phyloP scores from a whole-genome alignment of 192 early-diverging fungal species.

The Coemansia sp. region DNA sequence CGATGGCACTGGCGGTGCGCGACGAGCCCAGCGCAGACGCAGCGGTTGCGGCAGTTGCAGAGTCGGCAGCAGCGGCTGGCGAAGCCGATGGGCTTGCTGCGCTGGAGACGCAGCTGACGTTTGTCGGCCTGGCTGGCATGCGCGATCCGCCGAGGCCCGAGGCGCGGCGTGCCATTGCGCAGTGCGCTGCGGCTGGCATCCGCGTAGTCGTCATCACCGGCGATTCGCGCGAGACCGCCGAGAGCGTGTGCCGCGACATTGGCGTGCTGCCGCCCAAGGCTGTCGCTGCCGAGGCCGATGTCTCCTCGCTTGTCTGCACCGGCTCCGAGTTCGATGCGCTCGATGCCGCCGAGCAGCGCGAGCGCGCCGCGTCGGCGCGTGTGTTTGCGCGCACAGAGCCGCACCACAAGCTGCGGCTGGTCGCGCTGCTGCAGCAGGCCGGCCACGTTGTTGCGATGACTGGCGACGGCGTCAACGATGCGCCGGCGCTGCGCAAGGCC shows the following conservation, averaged over 20 bases:
- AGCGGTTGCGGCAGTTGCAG: constrained; percentile 57
- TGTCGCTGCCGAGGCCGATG: constrained; percentile 58
- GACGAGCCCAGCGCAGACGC: constrained; percentile 25
- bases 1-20: constrained; percentile 87
- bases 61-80: not conserved
- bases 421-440: constrained; percentile 82
- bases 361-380: constrained; percentile 71
- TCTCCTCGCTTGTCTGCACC: constrained; percentile 72
- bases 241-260: constrained; percentile 93
- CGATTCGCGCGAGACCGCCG: constrained; percentile 96
- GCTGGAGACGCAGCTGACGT: constrained; percentile 86
- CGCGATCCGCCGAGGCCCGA: constrained; percentile 96
- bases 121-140: constrained; percentile 96
- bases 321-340: constrained; percentile 96
- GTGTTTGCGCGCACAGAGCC: constrained; percentile 97
- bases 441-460: constrained; percentile 69
- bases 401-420: constrained; percentile 91
- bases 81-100: constrained; percentile 58
- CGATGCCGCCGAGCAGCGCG: constrained; percentile 65
- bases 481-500: constrained; percentile 95
- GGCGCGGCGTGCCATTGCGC: constrained; percentile 76
- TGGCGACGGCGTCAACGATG: constrained; percentile 99
- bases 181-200: constrained; percentile 93
- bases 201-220: constrained; percentile 98
- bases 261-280: constrained; percentile 72